A percentile compares a stretch with the other conserved stretches of the same genome.
Evolutionary conservation across 2,329 filamentous ascomycete species (phyloP).

Genomic region (Xylariaceae sp.): DNA sequence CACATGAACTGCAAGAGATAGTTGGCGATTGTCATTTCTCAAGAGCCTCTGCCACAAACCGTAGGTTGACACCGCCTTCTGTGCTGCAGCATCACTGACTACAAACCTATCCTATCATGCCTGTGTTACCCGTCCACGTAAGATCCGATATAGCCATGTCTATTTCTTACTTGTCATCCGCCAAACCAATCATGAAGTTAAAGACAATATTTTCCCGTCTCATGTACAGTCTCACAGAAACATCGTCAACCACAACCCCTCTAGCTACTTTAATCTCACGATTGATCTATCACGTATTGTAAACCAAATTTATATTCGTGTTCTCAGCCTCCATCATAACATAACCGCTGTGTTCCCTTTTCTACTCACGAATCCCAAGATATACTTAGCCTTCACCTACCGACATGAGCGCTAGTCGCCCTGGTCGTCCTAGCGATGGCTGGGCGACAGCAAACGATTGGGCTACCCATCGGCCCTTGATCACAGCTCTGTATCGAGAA

Average conservation of each 20-base stretch:
- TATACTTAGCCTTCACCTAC: neutral
- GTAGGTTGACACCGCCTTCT: constrained; percentile 1
- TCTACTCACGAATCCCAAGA: neutral
- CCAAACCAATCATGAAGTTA: constrained; percentile 12
- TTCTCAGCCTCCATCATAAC: constrained; percentile 6
- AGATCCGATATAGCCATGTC: constrained; percentile 1
- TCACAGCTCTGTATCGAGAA: constrained; percentile 37
- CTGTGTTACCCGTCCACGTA: neutral
- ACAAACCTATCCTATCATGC: neutral
- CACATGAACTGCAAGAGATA: constrained; percentile 7
- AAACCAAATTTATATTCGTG: constrained; percentile 6
- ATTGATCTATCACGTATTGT: constrained; percentile 1
- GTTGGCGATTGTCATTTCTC: neutral
- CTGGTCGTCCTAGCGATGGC: constrained; percentile 30
- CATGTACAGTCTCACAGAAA: constrained; percentile 7
- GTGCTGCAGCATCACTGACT: constrained; percentile 5
- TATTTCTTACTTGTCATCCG: neutral
- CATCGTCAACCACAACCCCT: constrained; percentile 10
- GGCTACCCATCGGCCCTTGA: constrained; percentile 33
- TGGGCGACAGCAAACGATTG: constrained; percentile 39
- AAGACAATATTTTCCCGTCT: constrained; percentile 9
- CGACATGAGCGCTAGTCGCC: constrained; percentile 31
- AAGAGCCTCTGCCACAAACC: constrained; percentile 5
- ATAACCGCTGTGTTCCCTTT: neutral
- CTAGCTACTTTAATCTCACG: neutral